Conservation (phyloP, 2,329 filamentous ascomycete species). For the Lecanicillium sp. region DNA sequence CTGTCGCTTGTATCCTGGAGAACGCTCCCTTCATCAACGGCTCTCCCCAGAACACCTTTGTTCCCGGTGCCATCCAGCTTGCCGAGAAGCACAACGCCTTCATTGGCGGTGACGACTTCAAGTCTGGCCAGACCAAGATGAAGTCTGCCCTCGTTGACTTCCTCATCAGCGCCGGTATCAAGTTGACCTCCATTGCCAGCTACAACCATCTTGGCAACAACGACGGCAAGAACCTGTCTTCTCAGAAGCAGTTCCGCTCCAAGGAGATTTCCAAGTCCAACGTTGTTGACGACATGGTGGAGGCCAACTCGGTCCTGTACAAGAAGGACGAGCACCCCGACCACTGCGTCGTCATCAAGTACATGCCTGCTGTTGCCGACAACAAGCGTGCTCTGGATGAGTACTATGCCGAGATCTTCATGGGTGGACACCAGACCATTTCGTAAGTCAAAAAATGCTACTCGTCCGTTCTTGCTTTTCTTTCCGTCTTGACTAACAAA, state of each 20-base stretch:
- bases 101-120: conserved; percentile 98
- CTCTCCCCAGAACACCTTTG: conserved; percentile 97
- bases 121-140: conserved; percentile 99
- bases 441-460: conserved; percentile 48
- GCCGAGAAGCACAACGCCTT: conserved; percentile 82
- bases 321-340: conserved; percentile 89
- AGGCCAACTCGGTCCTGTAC: conserved; percentile 87
- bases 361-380: conserved; percentile 97
- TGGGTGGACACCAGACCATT: conserved; percentile 97
- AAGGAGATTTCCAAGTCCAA: conserved; percentile 99
- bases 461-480: too few relatives aligned
- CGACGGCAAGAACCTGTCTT: conserved; percentile 96
- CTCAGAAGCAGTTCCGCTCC: conserved; percentile 95
- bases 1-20: conserved; percentile 89
- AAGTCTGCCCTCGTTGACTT: conserved; percentile 98
- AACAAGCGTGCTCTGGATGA: conserved; percentile 98
- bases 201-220: conserved; percentile 99
- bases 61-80: conserved; percentile 82
- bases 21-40: conserved; percentile 94
- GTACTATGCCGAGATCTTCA: conserved; percentile 99
- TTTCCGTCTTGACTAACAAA: background rate
- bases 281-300: conserved; percentile 99
- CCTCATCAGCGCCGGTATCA: conserved; percentile 96
- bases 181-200: conserved; percentile 94
- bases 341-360: conserved; percentile 99